Evolutionary conservation across 1,284 basidiomycete genomes (phyloP).

Genomic region (Stereum hirsutum): DNA sequence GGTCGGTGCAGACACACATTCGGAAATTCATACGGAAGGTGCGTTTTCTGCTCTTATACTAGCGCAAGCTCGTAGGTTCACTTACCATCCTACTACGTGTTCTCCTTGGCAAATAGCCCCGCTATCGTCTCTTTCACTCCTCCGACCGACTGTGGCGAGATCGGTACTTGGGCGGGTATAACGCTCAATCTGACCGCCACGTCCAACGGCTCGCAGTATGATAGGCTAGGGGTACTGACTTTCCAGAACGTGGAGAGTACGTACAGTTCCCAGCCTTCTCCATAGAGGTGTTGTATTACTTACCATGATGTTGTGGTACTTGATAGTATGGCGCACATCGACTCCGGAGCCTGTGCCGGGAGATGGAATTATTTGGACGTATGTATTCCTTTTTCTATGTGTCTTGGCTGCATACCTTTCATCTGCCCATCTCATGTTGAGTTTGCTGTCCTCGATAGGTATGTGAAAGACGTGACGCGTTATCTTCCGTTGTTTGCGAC

Average conservation of each 20-base stretch:
- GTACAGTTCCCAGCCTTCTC: slow-evolving; percentile 14
- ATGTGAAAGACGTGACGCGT: slow-evolving; percentile 65
- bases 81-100: slow-evolving; percentile 55
- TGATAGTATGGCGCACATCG: slow-evolving; percentile 67
- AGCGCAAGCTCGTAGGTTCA: background rate
- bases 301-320: background rate
- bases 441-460: no score
- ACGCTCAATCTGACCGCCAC: slow-evolving; percentile 70
- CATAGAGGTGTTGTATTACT: background rate
- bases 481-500: slow-evolving; percentile 63
- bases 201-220: slow-evolving; percentile 71
- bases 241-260: slow-evolving; percentile 69
- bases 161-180: slow-evolving; percentile 68
- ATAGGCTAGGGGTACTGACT: slow-evolving; percentile 63
- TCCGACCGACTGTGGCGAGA: slow-evolving; percentile 60
- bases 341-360: slow-evolving; percentile 65
- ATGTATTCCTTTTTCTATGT: no score
- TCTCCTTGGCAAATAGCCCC: slow-evolving; percentile 36
- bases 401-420: no score
- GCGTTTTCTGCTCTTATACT: slow-evolving; percentile 14
- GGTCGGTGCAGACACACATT: slow-evolving; percentile 50
- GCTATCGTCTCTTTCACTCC: slow-evolving; percentile 33
- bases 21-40: slow-evolving; percentile 62
- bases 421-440: no score
- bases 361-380: slow-evolving; percentile 73